A percentile compares a stretch with the other conserved stretches of the same genome.
Evolutionary conservation across 2,329 filamentous ascomycete species (phyloP).

Genomic region (Botryosphaeria dothidea): DNA sequence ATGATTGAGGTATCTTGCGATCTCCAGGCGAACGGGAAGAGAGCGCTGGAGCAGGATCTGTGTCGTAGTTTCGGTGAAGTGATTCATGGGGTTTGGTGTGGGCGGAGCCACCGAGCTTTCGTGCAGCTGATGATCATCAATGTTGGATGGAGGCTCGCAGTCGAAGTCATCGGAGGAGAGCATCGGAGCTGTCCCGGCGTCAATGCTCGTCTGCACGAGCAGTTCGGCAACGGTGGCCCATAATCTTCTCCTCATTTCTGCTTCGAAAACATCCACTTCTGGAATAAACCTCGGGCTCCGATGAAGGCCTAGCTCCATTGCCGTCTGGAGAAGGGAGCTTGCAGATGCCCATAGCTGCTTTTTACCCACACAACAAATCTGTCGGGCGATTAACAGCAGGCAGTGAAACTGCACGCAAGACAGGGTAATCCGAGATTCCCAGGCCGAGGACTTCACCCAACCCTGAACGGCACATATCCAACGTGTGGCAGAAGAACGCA

Average conservation of each 20-base stretch:
- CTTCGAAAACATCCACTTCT: constrained; percentile 36
- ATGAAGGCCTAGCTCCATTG: constrained; percentile 46
- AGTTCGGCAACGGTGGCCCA: constrained; percentile 48
- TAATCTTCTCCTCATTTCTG: constrained; percentile 46
- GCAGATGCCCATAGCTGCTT: constrained; percentile 37
- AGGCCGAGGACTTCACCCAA: constrained; percentile 37
- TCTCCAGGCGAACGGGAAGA: constrained; percentile 45
- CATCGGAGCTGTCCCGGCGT: constrained; percentile 26
- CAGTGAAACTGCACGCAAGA: constrained; percentile 38
- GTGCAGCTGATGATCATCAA: constrained; percentile 28
- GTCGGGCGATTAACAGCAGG: constrained; percentile 35
- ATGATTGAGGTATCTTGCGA: constrained; percentile 51
- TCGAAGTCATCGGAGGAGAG: constrained; percentile 35
- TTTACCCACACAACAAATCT: constrained; percentile 33
- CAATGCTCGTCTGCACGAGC: constrained; percentile 33
- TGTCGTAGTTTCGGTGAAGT: constrained; percentile 53
- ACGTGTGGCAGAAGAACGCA: neutral
- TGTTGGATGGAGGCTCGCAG: constrained; percentile 25
- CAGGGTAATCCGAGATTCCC: constrained; percentile 31
- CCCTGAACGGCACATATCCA: constrained; percentile 29
- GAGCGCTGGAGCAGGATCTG: constrained; percentile 50
- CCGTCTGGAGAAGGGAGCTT: constrained; percentile 42
- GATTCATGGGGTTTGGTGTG: constrained; percentile 37
- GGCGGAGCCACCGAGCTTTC: neutral
- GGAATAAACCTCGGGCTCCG: constrained; percentile 37